Evolutionary conservation across 805 yeast species (phyloP).

Genomic region (Hanseniaspora occidentalis): DNA sequence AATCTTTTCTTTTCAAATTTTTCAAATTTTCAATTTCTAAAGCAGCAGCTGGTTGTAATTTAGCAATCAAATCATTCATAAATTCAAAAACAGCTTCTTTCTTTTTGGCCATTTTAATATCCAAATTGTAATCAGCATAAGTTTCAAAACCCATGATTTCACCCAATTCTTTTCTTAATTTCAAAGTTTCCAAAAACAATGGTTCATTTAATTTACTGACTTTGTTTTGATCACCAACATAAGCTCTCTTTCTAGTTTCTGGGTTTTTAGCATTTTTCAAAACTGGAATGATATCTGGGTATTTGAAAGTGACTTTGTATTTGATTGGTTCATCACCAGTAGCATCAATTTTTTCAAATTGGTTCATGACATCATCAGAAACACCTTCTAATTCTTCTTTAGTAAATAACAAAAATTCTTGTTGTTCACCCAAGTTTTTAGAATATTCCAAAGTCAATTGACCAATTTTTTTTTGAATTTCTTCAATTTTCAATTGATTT

Average conservation of each 20-base stretch:
- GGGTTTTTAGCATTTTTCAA: conserved; percentile 54
- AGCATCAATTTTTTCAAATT: conserved; percentile 34
- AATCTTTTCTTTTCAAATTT: conserved; percentile 42
- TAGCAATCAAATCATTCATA: conserved; percentile 45
- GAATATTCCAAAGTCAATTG: conserved; percentile 42
- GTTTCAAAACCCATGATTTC: conserved; percentile 50
- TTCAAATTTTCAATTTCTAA: conserved; percentile 39
- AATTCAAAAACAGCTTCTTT: conserved; percentile 48
- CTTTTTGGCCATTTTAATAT: conserved; percentile 70
- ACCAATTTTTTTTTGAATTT: conserved; percentile 47
- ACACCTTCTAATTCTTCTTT: conserved; percentile 61
- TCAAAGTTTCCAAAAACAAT: conserved; percentile 46
- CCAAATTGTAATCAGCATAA: conserved; percentile 60
- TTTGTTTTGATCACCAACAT: conserved; percentile 55
- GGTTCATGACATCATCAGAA: conserved; percentile 49
- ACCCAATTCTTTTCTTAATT: conserved; percentile 51
- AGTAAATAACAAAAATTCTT: conserved; percentile 47
- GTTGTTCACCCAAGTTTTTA: conserved; percentile 61
- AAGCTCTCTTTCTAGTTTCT: conserved; percentile 55
- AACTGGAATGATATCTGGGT: conserved; percentile 72
- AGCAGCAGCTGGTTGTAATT: conserved; percentile 46
- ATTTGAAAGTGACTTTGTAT: conserved; percentile 63
- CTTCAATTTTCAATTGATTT: conserved; percentile 42
- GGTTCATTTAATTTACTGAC: conserved; percentile 46
- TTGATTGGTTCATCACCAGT: conserved; percentile 26